Base-by-base conservation (phyloP, 257 asterid genomes). In the Echites panduratus region DNA sequence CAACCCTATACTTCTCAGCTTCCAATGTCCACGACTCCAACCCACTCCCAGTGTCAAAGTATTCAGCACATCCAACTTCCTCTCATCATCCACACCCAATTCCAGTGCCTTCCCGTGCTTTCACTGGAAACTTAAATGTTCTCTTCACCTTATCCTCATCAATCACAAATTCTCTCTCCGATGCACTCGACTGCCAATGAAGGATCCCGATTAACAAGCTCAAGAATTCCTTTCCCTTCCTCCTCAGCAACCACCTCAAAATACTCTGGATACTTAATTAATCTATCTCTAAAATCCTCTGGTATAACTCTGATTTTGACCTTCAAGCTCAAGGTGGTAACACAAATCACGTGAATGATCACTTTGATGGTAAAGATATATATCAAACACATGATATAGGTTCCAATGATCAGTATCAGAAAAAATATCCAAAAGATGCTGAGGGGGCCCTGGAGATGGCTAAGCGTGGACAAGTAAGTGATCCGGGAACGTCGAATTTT, bases 1-100 rank as follows among this genome's bases (percentile, higher is more conserved):
- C 97, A 63, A 92, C 83, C 77, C 98, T 84, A 76, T 88, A 92
- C 87, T 95, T 95, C 88, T 95, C 97, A 0, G 97, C 97, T 59
- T 95, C 97, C 85, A 92, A 82, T 0, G 92, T 95, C 99, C 98
- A 95, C 76, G 86, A 75, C 82, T 90, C 95, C 73, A 89, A 72
- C 84, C 79, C 82, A 56, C 88, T 76, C 63, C 98, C 85, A 95
- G 75, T 0, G 99, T 97, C 90, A 90, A 71, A 5, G 97, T 86
- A 84, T 87, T 91, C 86, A 95, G 70, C 86, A 95, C 44, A 74
- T 90, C 87, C 86, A 91, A 73, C 84, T 89, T 92, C 77, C 96
- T 84, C 84, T 88, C 85, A 73, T 87, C 90, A 29, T 84, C 92
- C 73, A 78, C 71, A 47, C 88, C 97, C 78, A 95, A 79, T 43